phyloP scores from a whole-genome alignment of 805 yeast genomes.

The Kockiozyma suomiensis region DNA sequence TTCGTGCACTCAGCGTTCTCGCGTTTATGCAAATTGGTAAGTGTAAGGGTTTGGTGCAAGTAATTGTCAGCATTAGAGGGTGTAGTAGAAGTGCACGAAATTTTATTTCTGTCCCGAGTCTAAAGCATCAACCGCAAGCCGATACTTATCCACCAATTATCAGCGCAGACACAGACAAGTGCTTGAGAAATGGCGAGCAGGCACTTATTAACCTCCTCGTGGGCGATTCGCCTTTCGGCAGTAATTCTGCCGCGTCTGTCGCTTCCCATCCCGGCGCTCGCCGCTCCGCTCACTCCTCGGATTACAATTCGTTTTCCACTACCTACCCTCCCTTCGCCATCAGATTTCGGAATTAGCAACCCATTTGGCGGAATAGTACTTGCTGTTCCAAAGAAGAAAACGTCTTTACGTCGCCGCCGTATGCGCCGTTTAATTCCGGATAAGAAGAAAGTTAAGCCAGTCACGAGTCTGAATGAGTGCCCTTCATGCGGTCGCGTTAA shows the following conservation, averaged over 20 bases:
- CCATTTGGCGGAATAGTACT: slow-evolving; percentile 60
- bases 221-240: slow-evolving; percentile 16
- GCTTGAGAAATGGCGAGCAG: slow-evolving; percentile 1
- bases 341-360: slow-evolving; percentile 44
- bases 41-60: neutral
- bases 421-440: slow-evolving; percentile 82
- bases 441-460: slow-evolving; percentile 73
- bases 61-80: neutral
- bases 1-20: slow-evolving; percentile 5
- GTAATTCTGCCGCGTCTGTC: slow-evolving; percentile 14
- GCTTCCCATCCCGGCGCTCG: neutral
- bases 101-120: slow-evolving; percentile 1
- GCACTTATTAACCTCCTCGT: slow-evolving; percentile 1
- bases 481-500: slow-evolving; percentile 95
- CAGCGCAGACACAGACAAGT: neutral
- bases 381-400: slow-evolving; percentile 95
- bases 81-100: neutral
- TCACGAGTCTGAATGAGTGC: slow-evolving; percentile 80
- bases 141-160: neutral
- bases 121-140: neutral
- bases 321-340: slow-evolving; percentile 18
- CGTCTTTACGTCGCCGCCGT: slow-evolving; percentile 83
- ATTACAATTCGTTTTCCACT: slow-evolving; percentile 26
- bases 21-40: slow-evolving; percentile 10
- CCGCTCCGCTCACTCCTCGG: slow-evolving; percentile 13